Evolutionary conservation across 306 rosid genomes (phyloP).

Genomic region (Cicer pinnatifidum): DNA sequence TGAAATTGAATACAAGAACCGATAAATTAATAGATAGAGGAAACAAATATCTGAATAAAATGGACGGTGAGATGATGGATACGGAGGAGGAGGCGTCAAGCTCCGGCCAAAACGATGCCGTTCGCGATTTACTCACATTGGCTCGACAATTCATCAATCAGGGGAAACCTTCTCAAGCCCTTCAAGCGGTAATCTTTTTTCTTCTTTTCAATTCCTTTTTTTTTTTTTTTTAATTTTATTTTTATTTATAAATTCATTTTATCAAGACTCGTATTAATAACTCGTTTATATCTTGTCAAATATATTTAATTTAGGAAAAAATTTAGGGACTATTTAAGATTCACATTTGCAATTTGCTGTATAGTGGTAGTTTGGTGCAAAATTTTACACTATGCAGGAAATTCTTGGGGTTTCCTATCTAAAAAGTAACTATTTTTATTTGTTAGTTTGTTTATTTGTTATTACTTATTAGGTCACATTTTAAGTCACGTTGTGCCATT

Average conservation of each 20-base stretch:
- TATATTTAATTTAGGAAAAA: background rate
- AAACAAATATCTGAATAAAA: too few relatives aligned
- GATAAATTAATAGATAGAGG: too few relatives aligned
- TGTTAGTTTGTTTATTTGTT: background rate
- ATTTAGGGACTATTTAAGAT: background rate
- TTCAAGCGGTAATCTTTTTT: conserved; percentile 69
- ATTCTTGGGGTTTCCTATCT: background rate
- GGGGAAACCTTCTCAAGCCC: conserved; percentile 92
- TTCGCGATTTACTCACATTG: conserved; percentile 70
- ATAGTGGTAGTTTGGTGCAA: conserved; percentile 25
- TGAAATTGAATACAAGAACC: too few relatives aligned
- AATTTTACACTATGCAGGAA: background rate
- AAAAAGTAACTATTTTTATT: background rate
- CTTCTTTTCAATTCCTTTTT: background rate
- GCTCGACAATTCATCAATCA: conserved; percentile 81
- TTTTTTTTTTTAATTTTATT: background rate
- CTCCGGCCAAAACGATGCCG: conserved; percentile 46
- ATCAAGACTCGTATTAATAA: background rate
- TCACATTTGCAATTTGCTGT: conserved; percentile 24
- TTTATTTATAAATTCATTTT: background rate
- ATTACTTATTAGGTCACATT: background rate
- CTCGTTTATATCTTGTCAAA: background rate
- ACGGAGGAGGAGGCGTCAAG: conserved; percentile 34
- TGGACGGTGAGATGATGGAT: conserved; percentile 38
- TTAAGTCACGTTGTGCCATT: too few relatives aligned